Base-by-base conservation (phyloP, 129 eudicot species). In the Flaveria brownii region DNA sequence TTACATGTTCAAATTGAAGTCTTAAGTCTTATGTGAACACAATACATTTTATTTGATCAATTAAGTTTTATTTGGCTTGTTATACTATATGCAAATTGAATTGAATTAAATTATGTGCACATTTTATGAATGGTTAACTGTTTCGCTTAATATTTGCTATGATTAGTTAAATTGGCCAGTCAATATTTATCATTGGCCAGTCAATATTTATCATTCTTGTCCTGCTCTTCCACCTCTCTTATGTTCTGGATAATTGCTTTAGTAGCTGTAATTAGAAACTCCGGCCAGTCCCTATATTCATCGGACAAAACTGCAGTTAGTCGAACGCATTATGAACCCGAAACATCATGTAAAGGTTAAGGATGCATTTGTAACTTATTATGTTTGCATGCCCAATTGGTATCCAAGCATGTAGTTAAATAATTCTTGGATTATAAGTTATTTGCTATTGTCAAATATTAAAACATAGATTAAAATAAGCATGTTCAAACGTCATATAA, bases 251-350 rank as follows among this genome's bases (percentile, higher is more conserved):
- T 75, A 36, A 92, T 84, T 18, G 91, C 96, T 46, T 89, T 90
- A 1, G 96, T 71, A 17, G 94, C 92, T 3, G 67, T 85, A 68
- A 22, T 78, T 8, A 92, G 52, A 67, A 92, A 84, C 12, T 73
- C 86, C 20, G 92, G 74, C 98, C 98, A 92, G 59, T 92, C 86
- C 75, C 96, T 92, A 81, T 75, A 52, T 61, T 62, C 11, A 22
- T 8, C 14, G 1, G 67, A 26, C 9, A 26, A 25, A 60, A 13
- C 26, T 50, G 68, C 55, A 68, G 20, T 9, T 49, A 68, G 11
- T 45, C 0, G 61, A 61, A 74, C 20, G 25, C 42, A 16, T 75
- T 7, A 50, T 51, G 26, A 63, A 11, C 57, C 66, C 11, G 1
- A 41, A 68, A 23, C 46, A 68, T 42, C 49, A 36, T 52, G 36